These are phyloP conservation scores for Trametes sp. DNA, from an alignment of 1,284 basidiomycete species.

Conservation along the genomic window DNA sequence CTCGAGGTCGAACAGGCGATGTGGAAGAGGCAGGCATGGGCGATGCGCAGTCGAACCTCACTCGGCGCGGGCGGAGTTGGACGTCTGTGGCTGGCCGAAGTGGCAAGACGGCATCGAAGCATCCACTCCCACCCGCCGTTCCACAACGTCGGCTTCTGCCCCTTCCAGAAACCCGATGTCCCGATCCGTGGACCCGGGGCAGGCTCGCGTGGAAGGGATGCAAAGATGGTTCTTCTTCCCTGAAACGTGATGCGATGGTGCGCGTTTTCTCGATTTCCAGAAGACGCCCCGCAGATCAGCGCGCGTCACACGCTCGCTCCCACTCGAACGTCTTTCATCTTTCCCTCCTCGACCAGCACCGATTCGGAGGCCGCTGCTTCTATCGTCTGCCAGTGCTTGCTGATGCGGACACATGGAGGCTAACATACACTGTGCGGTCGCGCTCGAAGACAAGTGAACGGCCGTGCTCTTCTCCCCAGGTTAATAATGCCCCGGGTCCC, in stretches of 20 bases:
- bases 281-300: slow-evolving; percentile 22
- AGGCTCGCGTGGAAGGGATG: slow-evolving; percentile 16
- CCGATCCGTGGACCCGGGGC: slow-evolving; percentile 13
- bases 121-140: slow-evolving; percentile 3
- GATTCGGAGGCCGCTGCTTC: neutral
- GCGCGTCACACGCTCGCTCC: slow-evolving; percentile 17
- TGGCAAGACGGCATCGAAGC: slow-evolving; percentile 16
- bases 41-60: neutral
- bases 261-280: slow-evolving; percentile 21
- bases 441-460: neutral
- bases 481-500: too few relatives aligned
- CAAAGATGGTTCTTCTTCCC: slow-evolving; percentile 24
- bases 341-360: slow-evolving; percentile 18
- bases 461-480: too few relatives aligned
- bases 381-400: neutral
- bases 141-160: neutral
- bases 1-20: neutral
- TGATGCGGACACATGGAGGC: neutral
- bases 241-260: slow-evolving; percentile 24
- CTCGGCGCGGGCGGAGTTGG: neutral
- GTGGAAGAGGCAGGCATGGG: neutral
- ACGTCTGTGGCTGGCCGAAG: neutral
- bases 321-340: slow-evolving; percentile 12
- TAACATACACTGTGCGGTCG: neutral
- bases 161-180: slow-evolving; percentile 12